Conservation (phyloP, 345 rosid genomes). For the Acer campestre region DNA sequence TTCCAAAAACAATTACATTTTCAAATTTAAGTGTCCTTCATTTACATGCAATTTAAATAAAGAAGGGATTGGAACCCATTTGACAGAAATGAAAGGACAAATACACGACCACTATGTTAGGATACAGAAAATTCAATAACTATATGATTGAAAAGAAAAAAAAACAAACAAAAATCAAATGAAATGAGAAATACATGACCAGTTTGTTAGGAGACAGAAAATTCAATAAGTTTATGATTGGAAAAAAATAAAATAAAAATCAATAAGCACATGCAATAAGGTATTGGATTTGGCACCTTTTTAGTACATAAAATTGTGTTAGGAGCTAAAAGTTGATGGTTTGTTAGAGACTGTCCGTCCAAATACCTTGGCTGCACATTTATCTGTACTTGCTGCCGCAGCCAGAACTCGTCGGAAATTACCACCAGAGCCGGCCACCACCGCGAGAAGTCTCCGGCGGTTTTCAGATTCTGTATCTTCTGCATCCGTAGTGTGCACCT, state of each 20-base stretch:
- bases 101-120: too few relatives aligned
- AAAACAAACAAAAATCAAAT: not conserved
- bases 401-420: slow-evolving; percentile 55
- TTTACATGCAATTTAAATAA: too few relatives aligned
- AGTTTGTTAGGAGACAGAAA: too few relatives aligned
- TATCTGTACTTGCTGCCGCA: slow-evolving; percentile 40
- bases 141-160: not conserved
- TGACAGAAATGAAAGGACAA: too few relatives aligned
- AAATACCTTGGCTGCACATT: slow-evolving; percentile 52
- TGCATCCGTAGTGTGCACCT: not conserved
- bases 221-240: not conserved
- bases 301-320: not conserved
- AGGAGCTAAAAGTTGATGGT: not conserved
- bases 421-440: slow-evolving; percentile 25
- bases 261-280: not conserved
- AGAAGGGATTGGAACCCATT: too few relatives aligned
- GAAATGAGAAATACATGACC: too few relatives aligned
- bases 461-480: slow-evolving; percentile 22
- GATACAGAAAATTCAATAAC: too few relatives aligned
- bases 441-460: slow-evolving; percentile 54
- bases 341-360: not conserved
- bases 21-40: not conserved
- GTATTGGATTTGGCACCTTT: not conserved
- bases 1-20: not conserved
- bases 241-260: too few relatives aligned